Evolutionary conservation across 305 asterid genomes (phyloP).

Genomic region (Solanum chacoense): DNA sequence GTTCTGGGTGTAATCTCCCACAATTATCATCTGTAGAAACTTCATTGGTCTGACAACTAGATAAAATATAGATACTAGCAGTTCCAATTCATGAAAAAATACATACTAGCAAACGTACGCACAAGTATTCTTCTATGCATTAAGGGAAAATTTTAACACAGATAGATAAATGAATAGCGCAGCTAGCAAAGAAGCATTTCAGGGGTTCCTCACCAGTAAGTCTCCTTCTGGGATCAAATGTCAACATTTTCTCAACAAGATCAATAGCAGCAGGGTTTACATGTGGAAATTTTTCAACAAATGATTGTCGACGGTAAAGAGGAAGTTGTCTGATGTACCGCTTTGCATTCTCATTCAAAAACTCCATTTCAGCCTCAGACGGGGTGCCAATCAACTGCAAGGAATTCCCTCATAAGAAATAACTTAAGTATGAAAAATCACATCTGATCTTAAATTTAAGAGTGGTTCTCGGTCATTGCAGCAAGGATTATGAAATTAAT

Average conservation of each 20-base stretch:
- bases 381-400: conserved; percentile 91
- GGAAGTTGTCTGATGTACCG: conserved; percentile 79
- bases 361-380: conserved; percentile 78
- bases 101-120: background rate
- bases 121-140: background rate
- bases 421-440: background rate
- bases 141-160: background rate
- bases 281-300: conserved; percentile 67
- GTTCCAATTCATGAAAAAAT: background rate
- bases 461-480: background rate
- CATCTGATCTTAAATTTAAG: background rate
- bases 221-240: conserved; percentile 88
- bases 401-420: background rate
- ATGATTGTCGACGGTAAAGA: conserved; percentile 63
- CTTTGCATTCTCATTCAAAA: conserved; percentile 82
- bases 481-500: background rate
- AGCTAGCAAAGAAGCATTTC: background rate
- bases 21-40: background rate
- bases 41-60: background rate
- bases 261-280: conserved; percentile 92
- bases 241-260: conserved; percentile 85
- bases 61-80: background rate
- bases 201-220: conserved; percentile 45
- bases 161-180: background rate
- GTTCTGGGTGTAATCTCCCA: background rate